Conservation (phyloP, 2,329 filamentous ascomycete species). For the Fusarium nematophilum region DNA sequence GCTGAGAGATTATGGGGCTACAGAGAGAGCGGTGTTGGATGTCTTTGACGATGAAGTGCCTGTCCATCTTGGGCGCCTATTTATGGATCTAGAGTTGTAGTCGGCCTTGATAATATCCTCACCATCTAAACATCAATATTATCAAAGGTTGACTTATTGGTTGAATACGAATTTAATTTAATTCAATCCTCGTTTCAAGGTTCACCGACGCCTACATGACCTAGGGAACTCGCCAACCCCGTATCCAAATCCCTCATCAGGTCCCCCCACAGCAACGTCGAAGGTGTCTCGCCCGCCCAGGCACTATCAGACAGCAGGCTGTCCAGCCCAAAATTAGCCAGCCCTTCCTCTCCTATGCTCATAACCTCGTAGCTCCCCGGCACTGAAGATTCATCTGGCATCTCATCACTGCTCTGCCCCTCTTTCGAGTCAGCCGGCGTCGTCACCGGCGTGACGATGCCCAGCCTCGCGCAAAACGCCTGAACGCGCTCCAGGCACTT, state of each 20-base stretch:
- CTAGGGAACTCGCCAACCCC: conserved; percentile 43
- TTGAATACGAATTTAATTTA: too few species aligned
- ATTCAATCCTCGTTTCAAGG: too few species aligned
- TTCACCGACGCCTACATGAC: conserved; percentile 28
- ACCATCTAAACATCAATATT: too few species aligned
- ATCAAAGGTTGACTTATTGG: too few species aligned
- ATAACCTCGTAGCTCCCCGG: conserved; percentile 20
- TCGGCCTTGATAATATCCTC: too few species aligned
- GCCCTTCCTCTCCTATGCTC: conserved; percentile 22
- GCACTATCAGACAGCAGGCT: conserved; percentile 8
- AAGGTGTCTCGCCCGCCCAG: conserved; percentile 29
- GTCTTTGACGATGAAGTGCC: too few species aligned
- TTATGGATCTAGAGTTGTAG: too few species aligned
- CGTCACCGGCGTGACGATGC: conserved; percentile 29
- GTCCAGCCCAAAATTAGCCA: conserved; percentile 4
- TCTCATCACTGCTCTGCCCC: background rate
- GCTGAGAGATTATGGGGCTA: too few species aligned
- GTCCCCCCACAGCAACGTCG: conserved; percentile 38
- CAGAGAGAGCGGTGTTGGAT: too few species aligned
- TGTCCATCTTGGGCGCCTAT: too few species aligned
- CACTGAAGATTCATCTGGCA: background rate
- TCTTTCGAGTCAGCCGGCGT: conserved; percentile 6
- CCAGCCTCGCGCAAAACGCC: conserved; percentile 34
- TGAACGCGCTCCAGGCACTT: conserved; percentile 32
- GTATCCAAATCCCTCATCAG: conserved; percentile 37